A percentile compares a stretch with the other conserved stretches of the same genome.
Conservation (phyloP, 2,329 filamentous ascomycete genomes). For the Phialophora chinensis region DNA sequence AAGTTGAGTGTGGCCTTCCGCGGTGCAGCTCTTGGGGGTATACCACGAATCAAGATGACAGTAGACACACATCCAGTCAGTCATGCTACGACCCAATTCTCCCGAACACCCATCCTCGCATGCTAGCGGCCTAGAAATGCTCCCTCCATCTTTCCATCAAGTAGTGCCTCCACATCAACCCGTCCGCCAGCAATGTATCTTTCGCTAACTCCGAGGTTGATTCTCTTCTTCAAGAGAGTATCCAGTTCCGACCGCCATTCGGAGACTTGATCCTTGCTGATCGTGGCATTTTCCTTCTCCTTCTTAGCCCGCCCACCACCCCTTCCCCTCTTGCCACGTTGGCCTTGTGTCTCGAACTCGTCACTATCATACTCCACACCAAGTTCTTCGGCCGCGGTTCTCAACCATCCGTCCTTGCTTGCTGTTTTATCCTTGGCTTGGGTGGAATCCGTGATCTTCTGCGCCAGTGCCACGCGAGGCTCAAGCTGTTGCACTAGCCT, state of each 20-base stretch:
- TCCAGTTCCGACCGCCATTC: constrained; percentile 74
- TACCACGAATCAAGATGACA: too few species aligned
- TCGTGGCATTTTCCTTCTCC: constrained; percentile 67
- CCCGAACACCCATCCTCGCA: not conserved
- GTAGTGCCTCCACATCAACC: constrained; percentile 78
- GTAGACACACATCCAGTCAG: not conserved
- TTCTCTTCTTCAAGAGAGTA: constrained; percentile 70
- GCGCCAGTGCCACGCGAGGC: constrained; percentile 78
- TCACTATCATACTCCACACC: constrained; percentile 94
- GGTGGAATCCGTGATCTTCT: constrained; percentile 80
- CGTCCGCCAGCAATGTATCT: constrained; percentile 80
- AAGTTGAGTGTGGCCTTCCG: not conserved
- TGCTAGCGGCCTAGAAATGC: constrained; percentile 31
- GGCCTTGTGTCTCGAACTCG: constrained; percentile 71
- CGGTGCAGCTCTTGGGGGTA: not conserved
- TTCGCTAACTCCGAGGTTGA: constrained; percentile 89
- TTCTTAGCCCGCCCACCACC: constrained; percentile 77
- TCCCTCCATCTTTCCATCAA: constrained; percentile 60
- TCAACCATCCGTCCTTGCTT: constrained; percentile 83
- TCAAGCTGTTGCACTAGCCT: constrained; percentile 77
- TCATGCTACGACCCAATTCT: not conserved
- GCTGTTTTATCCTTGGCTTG: constrained; percentile 87
- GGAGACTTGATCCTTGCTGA: constrained; percentile 74
- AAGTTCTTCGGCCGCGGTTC: constrained; percentile 83
- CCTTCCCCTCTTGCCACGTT: constrained; percentile 67